Evolutionary conservation across 2,329 filamentous ascomycete genomes (phyloP), one percentile per base, ranked within the genome.

Genomic region (Exutisphaerella laricina): DNA sequence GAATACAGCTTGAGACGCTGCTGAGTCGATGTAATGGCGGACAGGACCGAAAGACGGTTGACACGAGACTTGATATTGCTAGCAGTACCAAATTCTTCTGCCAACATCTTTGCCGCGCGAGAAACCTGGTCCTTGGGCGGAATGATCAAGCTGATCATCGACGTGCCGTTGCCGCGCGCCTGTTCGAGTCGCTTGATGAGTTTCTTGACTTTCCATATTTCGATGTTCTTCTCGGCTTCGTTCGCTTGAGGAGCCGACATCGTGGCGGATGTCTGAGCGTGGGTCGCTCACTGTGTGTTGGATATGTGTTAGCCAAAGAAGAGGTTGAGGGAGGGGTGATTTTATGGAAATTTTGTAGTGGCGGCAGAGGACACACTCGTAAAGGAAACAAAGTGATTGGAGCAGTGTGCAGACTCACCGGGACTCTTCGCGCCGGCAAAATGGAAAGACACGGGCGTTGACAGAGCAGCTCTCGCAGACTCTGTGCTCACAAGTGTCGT

Each of bases 11-110:
- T 98, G 56, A 98, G 82, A 68, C 92, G 86, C 75, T 98, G 92
- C 73, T 98, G 94, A 59, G 92, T 98, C 50, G 92, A 98, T 40
- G 92, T 98, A 62, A 98, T 98, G 67, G 92, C 92, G 26, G 90
- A 97, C 58, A 98, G 76, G 58, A 98, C 92, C 39, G 92, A 98
- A 65, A 97, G 86, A 70, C 92, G 83, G 72, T 98, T 98, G 74
- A 98, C 92, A 65, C 92, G 89, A 47, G 92, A 98, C 72, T 98
- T 98, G 76, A 98, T 98, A 73, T 98, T 98, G 61, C 89, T 96
- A 49, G 92, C 94, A 47, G 92, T 98, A 66, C 92, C 92, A 34
- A 59, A 60, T 46, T 61, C 55, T 96, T 98, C 92, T 75, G 94
- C 94, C 83, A 98, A 85, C 92, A 98, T 98, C 79, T 97, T 97